Conservation (phyloP, 163 green algal species). For the Prototheca wickerhamii region DNA sequence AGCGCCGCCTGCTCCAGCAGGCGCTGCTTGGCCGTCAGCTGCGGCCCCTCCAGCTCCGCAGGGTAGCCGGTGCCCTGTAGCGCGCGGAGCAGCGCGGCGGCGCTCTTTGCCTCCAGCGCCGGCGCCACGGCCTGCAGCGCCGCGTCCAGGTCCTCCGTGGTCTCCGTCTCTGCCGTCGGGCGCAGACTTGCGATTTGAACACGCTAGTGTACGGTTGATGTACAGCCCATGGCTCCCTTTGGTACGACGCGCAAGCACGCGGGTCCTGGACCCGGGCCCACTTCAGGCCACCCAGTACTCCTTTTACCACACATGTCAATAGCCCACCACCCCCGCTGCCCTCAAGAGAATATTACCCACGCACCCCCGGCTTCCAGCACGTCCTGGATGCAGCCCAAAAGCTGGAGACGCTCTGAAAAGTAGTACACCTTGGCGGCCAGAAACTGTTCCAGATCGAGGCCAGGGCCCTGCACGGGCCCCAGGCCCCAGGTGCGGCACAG, state of each 20-base stretch:
- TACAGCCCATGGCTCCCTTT: too few relatives aligned
- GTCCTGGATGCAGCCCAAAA: constrained; percentile 21
- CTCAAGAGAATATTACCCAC: too few relatives aligned
- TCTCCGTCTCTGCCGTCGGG: not conserved
- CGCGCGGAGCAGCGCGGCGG: not conserved
- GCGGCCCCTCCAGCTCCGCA: not conserved
- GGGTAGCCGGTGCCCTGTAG: not conserved
- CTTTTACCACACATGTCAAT: too few relatives aligned
- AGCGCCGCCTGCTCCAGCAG: constrained; percentile 18
- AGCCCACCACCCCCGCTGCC: too few relatives aligned
- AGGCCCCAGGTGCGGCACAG: not conserved
- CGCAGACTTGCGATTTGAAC: too few relatives aligned
- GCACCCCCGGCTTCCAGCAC: constrained; percentile 12
- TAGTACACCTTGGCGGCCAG: constrained; percentile 14
- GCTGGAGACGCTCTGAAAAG: constrained; percentile 15
- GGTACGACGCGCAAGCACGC: too few relatives aligned
- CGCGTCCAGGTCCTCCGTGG: not conserved
- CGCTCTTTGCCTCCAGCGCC: not conserved
- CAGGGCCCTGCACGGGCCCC: not conserved
- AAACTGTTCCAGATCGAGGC: constrained; percentile 13
- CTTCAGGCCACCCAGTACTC: too few relatives aligned
- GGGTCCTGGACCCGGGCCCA: too few relatives aligned
- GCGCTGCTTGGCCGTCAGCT: not conserved
- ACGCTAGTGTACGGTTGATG: too few relatives aligned
- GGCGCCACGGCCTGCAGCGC: not conserved